Conservation (phyloP, 176 grass and related monocot species). For the Chloris gayana region DNA sequence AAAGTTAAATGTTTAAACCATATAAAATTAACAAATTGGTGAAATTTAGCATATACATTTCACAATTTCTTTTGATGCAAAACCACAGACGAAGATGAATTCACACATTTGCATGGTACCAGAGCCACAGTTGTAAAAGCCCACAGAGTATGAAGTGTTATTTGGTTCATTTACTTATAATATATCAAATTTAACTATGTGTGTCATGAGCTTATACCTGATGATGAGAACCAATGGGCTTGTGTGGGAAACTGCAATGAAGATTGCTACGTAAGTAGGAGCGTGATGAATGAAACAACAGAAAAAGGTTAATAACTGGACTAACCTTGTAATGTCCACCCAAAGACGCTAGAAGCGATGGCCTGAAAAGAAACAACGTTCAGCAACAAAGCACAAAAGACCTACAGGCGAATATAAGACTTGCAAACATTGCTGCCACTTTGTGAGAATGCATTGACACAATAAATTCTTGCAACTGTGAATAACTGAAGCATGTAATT, state of each 20-base stretch:
- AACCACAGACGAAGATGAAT: not conserved
- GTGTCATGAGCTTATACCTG: constrained; percentile 34
- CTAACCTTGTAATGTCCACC: constrained; percentile 37
- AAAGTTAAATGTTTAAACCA: constrained; percentile 1
- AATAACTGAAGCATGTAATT: constrained; percentile 1
- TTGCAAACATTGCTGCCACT: not conserved
- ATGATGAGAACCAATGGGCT: constrained; percentile 45
- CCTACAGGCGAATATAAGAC: not conserved
- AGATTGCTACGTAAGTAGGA: constrained; percentile 28
- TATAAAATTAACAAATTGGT: constrained; percentile 4
- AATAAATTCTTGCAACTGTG: not conserved
- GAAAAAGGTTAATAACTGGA: constrained; percentile 1
- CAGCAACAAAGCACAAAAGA: constrained; percentile 9
- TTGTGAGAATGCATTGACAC: not conserved
- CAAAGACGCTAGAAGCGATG: constrained; percentile 34
- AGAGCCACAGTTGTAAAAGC: not conserved
- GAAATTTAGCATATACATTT: constrained; percentile 9
- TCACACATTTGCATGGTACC: not conserved
- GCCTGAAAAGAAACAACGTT: constrained; percentile 35
- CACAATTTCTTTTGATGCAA: constrained; percentile 14
- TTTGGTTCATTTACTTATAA: constrained; percentile 3
- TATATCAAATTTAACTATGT: constrained; percentile 15
- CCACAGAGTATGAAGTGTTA: not conserved
- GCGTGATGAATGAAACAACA: not conserved
- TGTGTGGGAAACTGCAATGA: constrained; percentile 35